phyloP scores from a whole-genome alignment of 352 stramenopile species.

The Phytophthora aleatoria region DNA sequence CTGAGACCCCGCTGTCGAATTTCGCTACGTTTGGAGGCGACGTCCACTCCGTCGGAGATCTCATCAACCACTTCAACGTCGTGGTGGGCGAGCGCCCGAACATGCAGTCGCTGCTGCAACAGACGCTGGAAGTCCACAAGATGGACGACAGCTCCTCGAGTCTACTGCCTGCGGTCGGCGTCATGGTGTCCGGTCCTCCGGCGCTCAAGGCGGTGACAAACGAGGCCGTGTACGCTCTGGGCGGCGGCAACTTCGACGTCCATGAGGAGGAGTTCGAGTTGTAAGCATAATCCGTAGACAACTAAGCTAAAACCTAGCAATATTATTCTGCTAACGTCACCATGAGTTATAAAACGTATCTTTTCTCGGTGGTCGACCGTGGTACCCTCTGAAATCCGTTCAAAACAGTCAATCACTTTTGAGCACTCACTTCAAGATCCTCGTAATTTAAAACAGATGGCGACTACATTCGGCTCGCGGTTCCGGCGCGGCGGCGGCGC shows the following conservation, averaged over 20 bases:
- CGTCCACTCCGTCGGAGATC: constrained; percentile 48
- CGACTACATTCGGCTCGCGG: constrained; percentile 33
- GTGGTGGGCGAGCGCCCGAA: constrained; percentile 36
- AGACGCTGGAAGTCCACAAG: constrained; percentile 33
- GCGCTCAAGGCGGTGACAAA: constrained; percentile 46
- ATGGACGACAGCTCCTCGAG: constrained; percentile 14
- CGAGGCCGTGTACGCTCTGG: constrained; percentile 37
- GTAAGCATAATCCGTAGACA: constrained; percentile 19
- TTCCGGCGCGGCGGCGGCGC: constrained; percentile 35
- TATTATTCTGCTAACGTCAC: neutral
- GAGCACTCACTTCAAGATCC: constrained; percentile 15
- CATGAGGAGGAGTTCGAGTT: constrained; percentile 63
- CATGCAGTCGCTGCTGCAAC: constrained; percentile 39
- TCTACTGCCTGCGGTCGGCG: constrained; percentile 36
- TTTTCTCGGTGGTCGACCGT: constrained; percentile 10
- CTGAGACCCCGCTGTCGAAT: constrained; percentile 12
- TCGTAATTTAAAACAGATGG: constrained; percentile 1
- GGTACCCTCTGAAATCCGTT: neutral
- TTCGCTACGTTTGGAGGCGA: constrained; percentile 31
- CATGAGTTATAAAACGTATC: constrained; percentile 1
- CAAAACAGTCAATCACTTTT: no score
- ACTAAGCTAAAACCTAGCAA: neutral
- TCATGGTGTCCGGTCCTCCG: constrained; percentile 46
- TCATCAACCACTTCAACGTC: constrained; percentile 42
- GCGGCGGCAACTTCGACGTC: constrained; percentile 49